These are phyloP conservation scores for Zychaea mexicana DNA, from an alignment of 371 early-diverging fungal species.

Conservation along the genomic window DNA sequence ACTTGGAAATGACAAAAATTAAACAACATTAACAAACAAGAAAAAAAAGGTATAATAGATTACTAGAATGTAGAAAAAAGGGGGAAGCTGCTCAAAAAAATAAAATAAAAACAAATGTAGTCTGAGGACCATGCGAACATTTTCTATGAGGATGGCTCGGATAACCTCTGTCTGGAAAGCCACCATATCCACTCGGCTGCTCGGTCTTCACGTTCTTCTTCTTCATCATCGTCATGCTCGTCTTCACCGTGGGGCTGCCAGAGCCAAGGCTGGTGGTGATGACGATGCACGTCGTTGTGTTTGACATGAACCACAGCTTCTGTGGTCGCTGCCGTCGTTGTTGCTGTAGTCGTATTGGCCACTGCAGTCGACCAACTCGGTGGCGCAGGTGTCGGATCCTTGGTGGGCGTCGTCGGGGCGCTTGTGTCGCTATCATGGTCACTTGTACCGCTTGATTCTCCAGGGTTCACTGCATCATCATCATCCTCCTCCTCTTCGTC, in stretches of 20 bases:
- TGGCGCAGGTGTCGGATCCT: constrained; percentile 12
- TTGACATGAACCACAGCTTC: not conserved
- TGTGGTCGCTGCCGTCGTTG: not conserved
- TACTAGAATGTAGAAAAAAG: not conserved
- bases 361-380: not conserved
- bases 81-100: not conserved
- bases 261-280: constrained; percentile 8
- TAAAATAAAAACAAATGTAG: not conserved
- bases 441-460: constrained; percentile 9
- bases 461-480: constrained; percentile 2
- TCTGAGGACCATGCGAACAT: no score
- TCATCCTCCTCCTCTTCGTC: constrained; percentile 1
- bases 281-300: not conserved
- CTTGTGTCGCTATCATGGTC: constrained; percentile 23
- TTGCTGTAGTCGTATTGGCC: not conserved
- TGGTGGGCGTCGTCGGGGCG: constrained; percentile 19
- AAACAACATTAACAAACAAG: not conserved
- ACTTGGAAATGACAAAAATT: no score
- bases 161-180: constrained; percentile 11
- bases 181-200: constrained; percentile 25
- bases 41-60: not conserved
- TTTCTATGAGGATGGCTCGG: not conserved
- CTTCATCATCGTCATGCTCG: constrained; percentile 8
- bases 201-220: constrained; percentile 17
- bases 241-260: constrained; percentile 12